Conservation (phyloP, 192 early-diverging fungal species). For the Chytriomyces hyalinus region DNA sequence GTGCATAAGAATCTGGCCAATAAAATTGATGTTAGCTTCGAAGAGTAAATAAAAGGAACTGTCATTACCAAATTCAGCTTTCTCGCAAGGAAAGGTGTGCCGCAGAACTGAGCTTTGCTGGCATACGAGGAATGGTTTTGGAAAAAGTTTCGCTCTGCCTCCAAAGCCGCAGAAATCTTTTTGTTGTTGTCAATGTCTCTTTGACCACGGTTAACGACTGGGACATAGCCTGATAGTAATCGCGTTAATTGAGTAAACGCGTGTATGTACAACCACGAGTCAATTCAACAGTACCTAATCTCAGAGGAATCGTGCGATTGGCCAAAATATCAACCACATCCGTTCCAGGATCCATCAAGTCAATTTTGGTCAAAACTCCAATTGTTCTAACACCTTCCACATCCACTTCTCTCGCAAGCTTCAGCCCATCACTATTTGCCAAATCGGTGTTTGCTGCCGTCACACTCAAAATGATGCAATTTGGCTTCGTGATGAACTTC, state of each 20-base stretch:
- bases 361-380: constrained; percentile 99
- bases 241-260: neutral
- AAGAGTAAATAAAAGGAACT: too few relatives aligned
- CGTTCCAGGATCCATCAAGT: constrained; percentile 99
- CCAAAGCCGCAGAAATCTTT: constrained; percentile 84
- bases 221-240: constrained; percentile 82
- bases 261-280: too few relatives aligned
- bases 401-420: constrained; percentile 97
- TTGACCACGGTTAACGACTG: constrained; percentile 99
- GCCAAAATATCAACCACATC: constrained; percentile 99
- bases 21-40: too few relatives aligned
- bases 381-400: constrained; percentile 98
- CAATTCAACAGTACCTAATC: constrained; percentile 68
- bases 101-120: constrained; percentile 98
- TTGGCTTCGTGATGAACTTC: constrained; percentile 97
- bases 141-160: constrained; percentile 89
- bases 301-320: constrained; percentile 93
- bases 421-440: constrained; percentile 99
- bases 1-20: constrained; percentile 91
- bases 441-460: constrained; percentile 98
- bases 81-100: constrained; percentile 97
- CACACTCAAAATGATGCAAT: constrained; percentile 96
- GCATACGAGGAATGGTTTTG: constrained; percentile 94
- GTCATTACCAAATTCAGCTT: constrained; percentile 88
- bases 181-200: constrained; percentile 96